Base-by-base conservation (phyloP, 208 protist species). In the Trypanosomatidae sp. region DNA sequence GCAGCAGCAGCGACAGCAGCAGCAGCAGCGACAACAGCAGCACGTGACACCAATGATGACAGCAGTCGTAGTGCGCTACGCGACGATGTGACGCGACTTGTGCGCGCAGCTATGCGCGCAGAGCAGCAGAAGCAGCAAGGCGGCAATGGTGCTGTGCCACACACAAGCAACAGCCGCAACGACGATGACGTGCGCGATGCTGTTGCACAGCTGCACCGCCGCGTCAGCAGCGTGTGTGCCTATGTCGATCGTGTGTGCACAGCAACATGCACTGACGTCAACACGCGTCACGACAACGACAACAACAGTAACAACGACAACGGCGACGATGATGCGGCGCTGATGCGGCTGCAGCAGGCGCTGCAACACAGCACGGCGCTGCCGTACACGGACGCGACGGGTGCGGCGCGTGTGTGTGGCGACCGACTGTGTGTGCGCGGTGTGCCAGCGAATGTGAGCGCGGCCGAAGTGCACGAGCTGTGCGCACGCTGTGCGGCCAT, bases 401-500 rank as follows among this genome's bases (percentile, higher is more conserved):
- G 77, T 8, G 54, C 45, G 2, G 66, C 61, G 15, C 65, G 69
- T 13, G 50, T 75, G 6, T 39, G 56, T 15, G 69, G 77, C 38
- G 61, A 81, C 47, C 46, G 45, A 16, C 56, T 87, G 18, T 32
- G 63, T 4, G 33, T 87, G 28, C 70, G 66, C 48, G 66, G 74
- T 43, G 43, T 87, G 3, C 77, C 77, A 16, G 50, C 62, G 30
- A 82, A 71, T 52, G 50, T 74, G 35, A 70, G 77, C 4, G 71
- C 77, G 2, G 41, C 63, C 2, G 77, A 79, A 33, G 66, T 87
- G 47, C 71, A 71, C 0, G 63, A 79, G 38, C 24, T 79, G 8
- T 82, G 71, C 53, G 59, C 61, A 22, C 48, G 46, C 40, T 35
- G 30, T 35, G n/a, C n/a, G n/a, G n/a, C n/a, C n/a, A 35, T 35